These are phyloP conservation scores for Phylloporus sp. DNA, from an alignment of 1,284 basidiomycete species.

Conservation along the genomic window DNA sequence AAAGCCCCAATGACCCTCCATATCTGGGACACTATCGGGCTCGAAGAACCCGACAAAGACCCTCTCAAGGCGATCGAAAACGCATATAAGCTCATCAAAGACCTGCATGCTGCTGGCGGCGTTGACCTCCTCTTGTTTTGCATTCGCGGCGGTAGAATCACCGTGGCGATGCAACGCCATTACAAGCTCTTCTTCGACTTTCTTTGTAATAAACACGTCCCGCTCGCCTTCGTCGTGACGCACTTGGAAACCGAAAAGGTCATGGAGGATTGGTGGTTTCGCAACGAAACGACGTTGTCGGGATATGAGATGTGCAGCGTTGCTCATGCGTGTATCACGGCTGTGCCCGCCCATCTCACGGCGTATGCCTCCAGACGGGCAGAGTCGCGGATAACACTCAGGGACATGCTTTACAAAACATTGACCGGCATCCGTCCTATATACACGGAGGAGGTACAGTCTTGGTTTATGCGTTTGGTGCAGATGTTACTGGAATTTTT, in stretches of 20 bases:
- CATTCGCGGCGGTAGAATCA: slow-evolving; percentile 6
- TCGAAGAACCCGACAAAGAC: background rate
- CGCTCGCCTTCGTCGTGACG: slow-evolving; percentile 9
- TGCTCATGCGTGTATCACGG: background rate
- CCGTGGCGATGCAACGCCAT: slow-evolving; percentile 5
- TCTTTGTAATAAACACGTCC: slow-evolving; percentile 3
- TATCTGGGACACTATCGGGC: slow-evolving; percentile 1
- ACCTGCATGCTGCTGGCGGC: background rate
- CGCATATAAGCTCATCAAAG: slow-evolving; percentile 1
- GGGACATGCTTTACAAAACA: background rate
- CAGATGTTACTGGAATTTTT: background rate
- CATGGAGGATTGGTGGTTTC: background rate
- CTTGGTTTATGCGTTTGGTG: background rate
- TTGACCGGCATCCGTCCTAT: background rate
- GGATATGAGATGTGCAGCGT: slow-evolving; percentile 5
- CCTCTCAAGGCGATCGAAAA: background rate
- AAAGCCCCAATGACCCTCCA: background rate
- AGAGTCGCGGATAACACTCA: background rate
- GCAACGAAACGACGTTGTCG: background rate
- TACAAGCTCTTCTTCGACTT: slow-evolving; percentile 11
- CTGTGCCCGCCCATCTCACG: background rate
- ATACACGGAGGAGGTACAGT: background rate
- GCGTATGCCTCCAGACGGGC: background rate
- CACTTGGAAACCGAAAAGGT: slow-evolving; percentile 1
- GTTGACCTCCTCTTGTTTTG: slow-evolving; percentile 15